Evolutionary conservation across 345 rosid genomes (phyloP).

Genomic region (Salix brachista): DNA sequence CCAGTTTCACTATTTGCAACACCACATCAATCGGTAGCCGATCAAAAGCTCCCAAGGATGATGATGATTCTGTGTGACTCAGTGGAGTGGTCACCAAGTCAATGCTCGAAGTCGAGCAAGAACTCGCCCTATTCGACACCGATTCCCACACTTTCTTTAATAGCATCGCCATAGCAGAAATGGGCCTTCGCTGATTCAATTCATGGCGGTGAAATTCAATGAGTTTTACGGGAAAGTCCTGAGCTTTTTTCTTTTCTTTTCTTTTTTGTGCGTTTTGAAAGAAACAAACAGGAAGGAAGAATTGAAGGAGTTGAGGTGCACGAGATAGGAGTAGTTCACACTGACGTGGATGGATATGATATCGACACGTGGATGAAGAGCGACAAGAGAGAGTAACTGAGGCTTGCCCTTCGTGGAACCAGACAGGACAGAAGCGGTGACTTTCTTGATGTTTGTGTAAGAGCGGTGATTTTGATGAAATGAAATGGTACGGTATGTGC

Average conservation of each 20-base stretch:
- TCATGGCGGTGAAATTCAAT: background rate
- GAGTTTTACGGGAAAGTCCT: background rate
- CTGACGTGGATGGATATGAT: background rate
- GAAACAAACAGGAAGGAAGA: background rate
- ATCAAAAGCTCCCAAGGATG: conserved; percentile 59
- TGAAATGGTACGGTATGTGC: too few species aligned
- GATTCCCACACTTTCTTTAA: conserved; percentile 50
- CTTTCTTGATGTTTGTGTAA: too few species aligned
- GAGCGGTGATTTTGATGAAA: too few species aligned
- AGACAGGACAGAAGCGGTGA: too few species aligned
- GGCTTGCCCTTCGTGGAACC: too few species aligned
- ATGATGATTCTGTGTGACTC: conserved; percentile 8
- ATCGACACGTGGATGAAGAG: background rate
- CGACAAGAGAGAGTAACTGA: background rate
- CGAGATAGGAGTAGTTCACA: background rate
- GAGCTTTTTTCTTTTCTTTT: background rate
- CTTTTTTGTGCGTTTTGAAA: background rate
- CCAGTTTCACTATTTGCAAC: conserved; percentile 46
- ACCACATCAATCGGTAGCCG: conserved; percentile 58
- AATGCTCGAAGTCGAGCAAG: background rate
- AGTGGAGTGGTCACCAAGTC: background rate
- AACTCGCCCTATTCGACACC: conserved; percentile 30
- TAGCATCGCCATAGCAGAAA: conserved; percentile 29
- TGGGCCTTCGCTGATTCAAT: background rate
- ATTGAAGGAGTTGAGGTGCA: background rate